Conservation (phyloP, 306 rosid genomes). For the Cicer cuneatum region DNA sequence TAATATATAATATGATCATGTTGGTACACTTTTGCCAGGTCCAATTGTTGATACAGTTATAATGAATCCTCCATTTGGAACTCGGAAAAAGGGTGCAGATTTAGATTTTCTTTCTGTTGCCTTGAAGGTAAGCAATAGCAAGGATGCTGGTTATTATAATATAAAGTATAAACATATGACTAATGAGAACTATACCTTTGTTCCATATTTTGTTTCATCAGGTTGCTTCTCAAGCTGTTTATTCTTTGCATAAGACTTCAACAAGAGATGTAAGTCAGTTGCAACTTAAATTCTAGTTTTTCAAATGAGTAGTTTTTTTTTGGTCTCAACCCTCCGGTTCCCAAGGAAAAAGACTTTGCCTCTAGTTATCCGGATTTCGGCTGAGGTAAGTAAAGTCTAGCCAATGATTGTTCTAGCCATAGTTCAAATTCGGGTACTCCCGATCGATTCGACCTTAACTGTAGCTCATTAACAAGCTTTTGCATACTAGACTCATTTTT, state of each 20-base stretch:
- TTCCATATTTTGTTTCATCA: slow-evolving; percentile 43
- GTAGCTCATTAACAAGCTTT: background rate
- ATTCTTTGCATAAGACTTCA: slow-evolving; percentile 88
- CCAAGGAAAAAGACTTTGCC: too few species aligned
- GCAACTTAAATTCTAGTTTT: slow-evolving; percentile 38
- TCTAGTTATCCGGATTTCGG: too few species aligned
- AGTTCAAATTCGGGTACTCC: too few species aligned
- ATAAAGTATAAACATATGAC: slow-evolving; percentile 5
- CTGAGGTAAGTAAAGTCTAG: too few species aligned
- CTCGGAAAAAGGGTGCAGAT: slow-evolving; percentile 85
- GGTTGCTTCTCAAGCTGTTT: slow-evolving; percentile 92
- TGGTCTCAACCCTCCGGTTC: too few species aligned
- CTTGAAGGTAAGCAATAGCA: slow-evolving; percentile 66
- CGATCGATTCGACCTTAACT: too few species aligned
- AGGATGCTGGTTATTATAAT: background rate
- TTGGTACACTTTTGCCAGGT: slow-evolving; percentile 54
- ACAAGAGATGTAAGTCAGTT: slow-evolving; percentile 82
- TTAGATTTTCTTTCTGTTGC: slow-evolving; percentile 80
- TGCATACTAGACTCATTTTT: background rate
- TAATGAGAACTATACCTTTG: slow-evolving; percentile 30
- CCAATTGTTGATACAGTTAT: slow-evolving; percentile 79
- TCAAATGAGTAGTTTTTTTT: background rate
- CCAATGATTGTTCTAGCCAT: too few species aligned
- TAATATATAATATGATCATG: slow-evolving; percentile 1
- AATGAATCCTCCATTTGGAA: slow-evolving; percentile 97